Evolutionary conservation across 345 rosid species (phyloP).

Genomic region (Brassica juncea): DNA sequence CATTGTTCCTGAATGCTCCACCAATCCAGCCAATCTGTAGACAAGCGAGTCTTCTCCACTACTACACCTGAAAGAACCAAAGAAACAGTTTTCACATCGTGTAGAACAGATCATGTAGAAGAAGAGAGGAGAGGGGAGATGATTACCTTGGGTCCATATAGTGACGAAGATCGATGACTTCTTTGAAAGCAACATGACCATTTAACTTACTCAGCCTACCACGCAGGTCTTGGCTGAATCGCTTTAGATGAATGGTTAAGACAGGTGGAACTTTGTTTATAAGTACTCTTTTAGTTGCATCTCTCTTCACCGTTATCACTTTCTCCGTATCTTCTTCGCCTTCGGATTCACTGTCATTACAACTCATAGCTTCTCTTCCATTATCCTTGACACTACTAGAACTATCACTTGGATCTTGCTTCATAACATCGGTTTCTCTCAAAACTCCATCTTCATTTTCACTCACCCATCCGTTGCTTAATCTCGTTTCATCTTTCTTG

Average conservation of each 20-base stretch:
- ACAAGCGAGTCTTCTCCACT: constrained; percentile 37
- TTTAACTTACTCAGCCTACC: constrained; percentile 91
- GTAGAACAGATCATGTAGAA: neutral
- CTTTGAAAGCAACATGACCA: constrained; percentile 83
- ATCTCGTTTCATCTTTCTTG: neutral
- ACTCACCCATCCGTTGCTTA: constrained; percentile 39
- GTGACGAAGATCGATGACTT: constrained; percentile 66
- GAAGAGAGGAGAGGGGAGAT: constrained; percentile 4
- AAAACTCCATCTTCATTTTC: constrained; percentile 27
- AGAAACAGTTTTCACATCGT: constrained; percentile 1
- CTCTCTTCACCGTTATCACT: constrained; percentile 70
- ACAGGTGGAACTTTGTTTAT: constrained; percentile 77
- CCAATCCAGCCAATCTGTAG: constrained; percentile 74
- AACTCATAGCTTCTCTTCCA: constrained; percentile 40
- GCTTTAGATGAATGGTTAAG: constrained; percentile 85
- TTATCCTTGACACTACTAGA: neutral
- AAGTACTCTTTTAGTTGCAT: constrained; percentile 84
- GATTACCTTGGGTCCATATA: constrained; percentile 79
- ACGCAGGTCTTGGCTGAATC: constrained; percentile 92
- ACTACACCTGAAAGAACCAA: constrained; percentile 47
- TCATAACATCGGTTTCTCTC: neutral
- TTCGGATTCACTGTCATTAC: constrained; percentile 46
- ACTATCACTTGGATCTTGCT: constrained; percentile 37
- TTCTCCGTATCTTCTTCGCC: constrained; percentile 48
- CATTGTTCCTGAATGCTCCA: constrained; percentile 92